Percentiles rank a stretch among this genome's conserved stretches.
These are phyloP conservation scores for Penicillium steckii DNA, from an alignment of 495 filamentous ascomycete genomes.

Conservation along the genomic window DNA sequence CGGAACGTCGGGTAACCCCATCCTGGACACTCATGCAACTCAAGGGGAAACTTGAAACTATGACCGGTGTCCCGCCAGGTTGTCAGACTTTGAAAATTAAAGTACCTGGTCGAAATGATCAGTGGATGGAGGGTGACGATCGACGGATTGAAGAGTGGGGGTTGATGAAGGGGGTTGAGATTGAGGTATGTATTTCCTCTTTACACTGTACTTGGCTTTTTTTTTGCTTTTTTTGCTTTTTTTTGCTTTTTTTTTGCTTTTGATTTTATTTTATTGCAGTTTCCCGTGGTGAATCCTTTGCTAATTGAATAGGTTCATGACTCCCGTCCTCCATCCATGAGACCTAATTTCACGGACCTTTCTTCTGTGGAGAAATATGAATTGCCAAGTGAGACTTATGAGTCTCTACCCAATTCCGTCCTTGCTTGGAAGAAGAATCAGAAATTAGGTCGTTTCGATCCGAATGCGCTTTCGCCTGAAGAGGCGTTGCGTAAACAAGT, in stretches of 20 bases:
- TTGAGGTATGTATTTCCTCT: conserved; percentile 33
- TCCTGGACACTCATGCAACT: conserved; percentile 88
- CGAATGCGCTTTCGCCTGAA: conserved; percentile 63
- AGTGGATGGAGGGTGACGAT: conserved; percentile 41
- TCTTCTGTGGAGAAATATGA: conserved; percentile 83
- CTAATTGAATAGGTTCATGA: conserved; percentile 91
- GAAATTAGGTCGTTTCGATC: conserved; percentile 93
- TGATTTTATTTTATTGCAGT: neutral
- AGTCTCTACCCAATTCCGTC: conserved; percentile 78
- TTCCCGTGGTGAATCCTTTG: no score
- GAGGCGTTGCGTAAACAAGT: conserved; percentile 66
- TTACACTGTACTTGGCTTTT: no score
- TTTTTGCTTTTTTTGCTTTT: conserved; percentile 6
- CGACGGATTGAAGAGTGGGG: conserved; percentile 37
- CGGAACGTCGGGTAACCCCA: conserved; percentile 86
- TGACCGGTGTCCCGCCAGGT: conserved; percentile 86
- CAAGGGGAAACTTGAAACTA: conserved; percentile 85
- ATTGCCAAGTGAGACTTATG: conserved; percentile 79
- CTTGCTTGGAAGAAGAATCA: conserved; percentile 90
- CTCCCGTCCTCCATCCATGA: conserved; percentile 66
- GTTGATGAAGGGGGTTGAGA: conserved; percentile 41
- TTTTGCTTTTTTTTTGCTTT: neutral
- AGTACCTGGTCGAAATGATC: conserved; percentile 32
- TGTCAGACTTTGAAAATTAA: conserved; percentile 65
- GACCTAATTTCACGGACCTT: conserved; percentile 74